phyloP scores from a whole-genome alignment of 345 rosid species.

The Corchorus capsularis region DNA sequence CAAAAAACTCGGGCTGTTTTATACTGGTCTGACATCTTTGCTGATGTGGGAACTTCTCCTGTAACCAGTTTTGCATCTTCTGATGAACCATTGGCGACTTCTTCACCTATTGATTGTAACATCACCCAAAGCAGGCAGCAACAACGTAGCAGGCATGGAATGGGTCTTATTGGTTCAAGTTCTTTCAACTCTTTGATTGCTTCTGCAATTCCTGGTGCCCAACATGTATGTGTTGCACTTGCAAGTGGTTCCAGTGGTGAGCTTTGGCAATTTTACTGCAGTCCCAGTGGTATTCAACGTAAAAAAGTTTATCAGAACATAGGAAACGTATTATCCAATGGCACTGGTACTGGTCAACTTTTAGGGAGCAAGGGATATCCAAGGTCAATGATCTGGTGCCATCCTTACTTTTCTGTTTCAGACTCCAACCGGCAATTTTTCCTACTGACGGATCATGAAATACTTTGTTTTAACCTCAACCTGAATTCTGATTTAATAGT shows the following conservation, averaged over 20 bases:
- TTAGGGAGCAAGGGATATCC: slow-evolving; percentile 63
- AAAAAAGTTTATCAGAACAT: slow-evolving; percentile 41
- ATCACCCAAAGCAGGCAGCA: slow-evolving; percentile 35
- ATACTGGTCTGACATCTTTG: slow-evolving; percentile 76
- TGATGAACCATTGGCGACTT: slow-evolving; percentile 43
- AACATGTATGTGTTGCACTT: slow-evolving; percentile 61
- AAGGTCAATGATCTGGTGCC: slow-evolving; percentile 77
- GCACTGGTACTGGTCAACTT: slow-evolving; percentile 38
- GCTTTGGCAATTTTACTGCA: slow-evolving; percentile 75
- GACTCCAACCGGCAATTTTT: slow-evolving; percentile 59
- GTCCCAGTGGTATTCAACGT: slow-evolving; percentile 44
- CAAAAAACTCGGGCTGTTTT: slow-evolving; percentile 57
- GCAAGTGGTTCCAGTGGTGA: slow-evolving; percentile 72
- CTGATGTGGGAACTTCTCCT: slow-evolving; percentile 45
- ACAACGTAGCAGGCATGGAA: slow-evolving; percentile 36
- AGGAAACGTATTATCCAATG: slow-evolving; percentile 37
- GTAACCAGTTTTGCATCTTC: slow-evolving; percentile 40
- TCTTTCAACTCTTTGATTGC: slow-evolving; percentile 72
- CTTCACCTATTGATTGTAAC: slow-evolving; percentile 45
- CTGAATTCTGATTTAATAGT: slow-evolving; percentile 47
- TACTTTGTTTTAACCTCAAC: slow-evolving; percentile 58
- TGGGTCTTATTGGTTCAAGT: slow-evolving; percentile 34
- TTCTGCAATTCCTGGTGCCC: slow-evolving; percentile 39
- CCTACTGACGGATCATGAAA: slow-evolving; percentile 71
- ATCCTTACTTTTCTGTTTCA: slow-evolving; percentile 30